Conservation (phyloP, 108 stramenopile species). For the Pinguiococcus pyrenoidosus region DNA sequence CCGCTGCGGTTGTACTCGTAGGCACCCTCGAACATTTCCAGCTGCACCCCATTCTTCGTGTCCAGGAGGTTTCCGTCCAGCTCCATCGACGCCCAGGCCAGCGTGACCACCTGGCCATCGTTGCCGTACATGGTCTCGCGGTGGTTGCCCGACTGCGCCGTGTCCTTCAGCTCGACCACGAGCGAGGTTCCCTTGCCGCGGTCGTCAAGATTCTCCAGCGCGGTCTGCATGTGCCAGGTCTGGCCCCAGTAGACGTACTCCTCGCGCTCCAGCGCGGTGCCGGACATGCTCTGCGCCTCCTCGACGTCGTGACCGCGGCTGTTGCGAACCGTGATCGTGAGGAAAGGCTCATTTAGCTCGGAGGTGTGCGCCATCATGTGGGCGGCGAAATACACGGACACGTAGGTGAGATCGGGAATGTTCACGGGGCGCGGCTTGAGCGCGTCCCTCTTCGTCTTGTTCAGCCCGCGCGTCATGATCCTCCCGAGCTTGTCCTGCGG, state of each 20-base stretch:
- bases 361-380: conserved; percentile 12
- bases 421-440: conserved; percentile 1
- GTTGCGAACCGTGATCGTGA: neutral
- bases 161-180: conserved; percentile 3
- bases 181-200: neutral
- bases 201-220: conserved; percentile 34
- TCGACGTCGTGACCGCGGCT: conserved; percentile 2
- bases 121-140: too few species aligned
- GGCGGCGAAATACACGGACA: conserved; percentile 11
- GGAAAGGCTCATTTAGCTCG: neutral
- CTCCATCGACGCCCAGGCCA: too few species aligned
- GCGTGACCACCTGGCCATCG: too few species aligned
- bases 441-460: too few species aligned
- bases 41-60: too few species aligned
- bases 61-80: too few species aligned
- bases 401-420: conserved; percentile 9
- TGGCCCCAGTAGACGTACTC: conserved; percentile 34
- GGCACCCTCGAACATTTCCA: too few species aligned
- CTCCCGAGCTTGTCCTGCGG: too few species aligned
- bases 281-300: conserved; percentile 10
- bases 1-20: too few species aligned
- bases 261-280: conserved; percentile 6
- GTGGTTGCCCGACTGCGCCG: too few species aligned
- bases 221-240: conserved; percentile 41
- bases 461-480: too few species aligned